These are phyloP conservation scores for Ensete ventricosum DNA, from an alignment of 176 grass and related monocot genomes.

Conservation along the genomic window DNA sequence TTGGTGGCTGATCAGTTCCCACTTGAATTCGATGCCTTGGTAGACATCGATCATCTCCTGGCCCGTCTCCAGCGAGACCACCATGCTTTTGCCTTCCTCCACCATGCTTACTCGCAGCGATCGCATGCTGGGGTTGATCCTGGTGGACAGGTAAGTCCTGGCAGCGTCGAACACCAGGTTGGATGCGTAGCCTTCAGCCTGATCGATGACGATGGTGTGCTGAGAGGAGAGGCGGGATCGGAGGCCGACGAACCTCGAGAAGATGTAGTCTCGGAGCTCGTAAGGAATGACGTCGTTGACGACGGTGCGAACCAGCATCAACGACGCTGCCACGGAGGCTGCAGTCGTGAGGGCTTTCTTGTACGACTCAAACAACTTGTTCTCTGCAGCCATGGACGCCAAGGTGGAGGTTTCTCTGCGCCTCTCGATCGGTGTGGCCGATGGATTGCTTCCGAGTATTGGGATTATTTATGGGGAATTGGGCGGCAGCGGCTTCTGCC, in stretches of 20 bases:
- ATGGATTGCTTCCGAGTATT: too few relatives aligned
- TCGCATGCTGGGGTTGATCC: conserved; percentile 65
- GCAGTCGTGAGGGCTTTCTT: conserved; percentile 55
- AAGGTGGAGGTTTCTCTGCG: neutral
- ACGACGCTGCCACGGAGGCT: conserved; percentile 58
- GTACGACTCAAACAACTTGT: conserved; percentile 55
- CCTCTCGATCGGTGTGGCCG: too few relatives aligned
- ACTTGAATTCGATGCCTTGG: conserved; percentile 66
- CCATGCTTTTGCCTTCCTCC: conserved; percentile 51
- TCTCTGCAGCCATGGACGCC: conserved; percentile 32
- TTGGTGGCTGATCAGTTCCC: conserved; percentile 40
- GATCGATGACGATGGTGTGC: conserved; percentile 62
- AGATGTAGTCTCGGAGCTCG: conserved; percentile 49
- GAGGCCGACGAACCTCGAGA: conserved; percentile 40
- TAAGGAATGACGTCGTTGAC: conserved; percentile 62
- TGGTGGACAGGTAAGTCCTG: conserved; percentile 49
- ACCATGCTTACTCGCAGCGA: conserved; percentile 56
- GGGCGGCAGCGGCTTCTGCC: too few relatives aligned
- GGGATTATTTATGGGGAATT: too few relatives aligned
- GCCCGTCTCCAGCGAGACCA: conserved; percentile 57
- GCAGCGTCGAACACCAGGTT: conserved; percentile 79
- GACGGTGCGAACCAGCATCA: conserved; percentile 65
- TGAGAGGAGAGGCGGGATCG: conserved; percentile 47
- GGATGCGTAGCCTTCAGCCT: conserved; percentile 46
- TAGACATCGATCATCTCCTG: conserved; percentile 79